phyloP scores from a whole-genome alignment of 306 rosid genomes.

The Dalbergia cochinchinensis region DNA sequence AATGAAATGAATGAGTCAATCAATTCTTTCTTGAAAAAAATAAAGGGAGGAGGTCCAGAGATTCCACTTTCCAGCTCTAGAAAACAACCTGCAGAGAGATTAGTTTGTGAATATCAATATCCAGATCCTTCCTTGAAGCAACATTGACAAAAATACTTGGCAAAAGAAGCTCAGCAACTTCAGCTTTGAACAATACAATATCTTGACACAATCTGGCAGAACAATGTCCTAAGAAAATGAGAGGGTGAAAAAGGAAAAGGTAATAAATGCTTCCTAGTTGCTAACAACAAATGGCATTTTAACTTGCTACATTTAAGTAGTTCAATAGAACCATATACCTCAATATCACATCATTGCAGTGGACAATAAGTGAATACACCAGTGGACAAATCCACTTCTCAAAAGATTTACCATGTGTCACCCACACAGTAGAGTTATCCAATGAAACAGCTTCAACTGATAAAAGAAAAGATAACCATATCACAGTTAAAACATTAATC shows the following conservation, averaged over 20 bases:
- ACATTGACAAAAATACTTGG: slow-evolving; percentile 81
- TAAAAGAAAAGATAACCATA: slow-evolving; percentile 35
- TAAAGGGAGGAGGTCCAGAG: background rate
- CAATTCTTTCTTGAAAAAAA: background rate
- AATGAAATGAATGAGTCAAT: slow-evolving; percentile 7
- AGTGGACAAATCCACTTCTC: slow-evolving; percentile 89
- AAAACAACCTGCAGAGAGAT: slow-evolving; percentile 73
- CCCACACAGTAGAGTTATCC: slow-evolving; percentile 74
- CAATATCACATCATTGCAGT: slow-evolving; percentile 78
- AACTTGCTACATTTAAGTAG: slow-evolving; percentile 14
- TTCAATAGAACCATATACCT: slow-evolving; percentile 57
- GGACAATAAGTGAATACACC: slow-evolving; percentile 71
- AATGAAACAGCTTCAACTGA: slow-evolving; percentile 75
- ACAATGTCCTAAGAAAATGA: slow-evolving; percentile 41
- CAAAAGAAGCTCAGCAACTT: slow-evolving; percentile 87
- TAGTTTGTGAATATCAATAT: slow-evolving; percentile 68
- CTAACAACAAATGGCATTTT: slow-evolving; percentile 13
- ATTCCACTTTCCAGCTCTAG: slow-evolving; percentile 31
- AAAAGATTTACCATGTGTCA: slow-evolving; percentile 75
- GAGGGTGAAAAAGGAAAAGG: slow-evolving; percentile 25
- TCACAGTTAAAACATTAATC: slow-evolving; percentile 26
- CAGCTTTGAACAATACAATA: slow-evolving; percentile 77
- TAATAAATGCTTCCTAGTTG: slow-evolving; percentile 18
- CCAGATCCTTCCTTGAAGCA: slow-evolving; percentile 78
- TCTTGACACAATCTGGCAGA: slow-evolving; percentile 88